These are phyloP conservation scores for Penicillium sp. DNA, from an alignment of 2,329 filamentous ascomycete genomes.

Conservation along the genomic window DNA sequence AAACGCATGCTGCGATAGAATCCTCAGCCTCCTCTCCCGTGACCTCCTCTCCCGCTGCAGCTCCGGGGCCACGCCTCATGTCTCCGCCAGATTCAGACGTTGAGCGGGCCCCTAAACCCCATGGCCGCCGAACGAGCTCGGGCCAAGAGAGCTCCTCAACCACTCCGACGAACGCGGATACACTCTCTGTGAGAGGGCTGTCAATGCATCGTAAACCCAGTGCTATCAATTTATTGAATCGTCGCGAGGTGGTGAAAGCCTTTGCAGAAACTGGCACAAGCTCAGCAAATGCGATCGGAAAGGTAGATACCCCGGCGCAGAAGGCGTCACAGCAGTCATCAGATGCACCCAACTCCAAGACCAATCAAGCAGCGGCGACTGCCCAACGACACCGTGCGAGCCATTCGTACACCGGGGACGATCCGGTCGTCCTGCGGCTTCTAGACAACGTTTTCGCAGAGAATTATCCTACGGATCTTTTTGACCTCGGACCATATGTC, in stretches of 20 bases:
- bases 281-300: slow-evolving; percentile 59
- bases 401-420: slow-evolving; percentile 80
- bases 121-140: slow-evolving; percentile 20
- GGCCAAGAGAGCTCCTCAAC: slow-evolving; percentile 28
- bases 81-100: slow-evolving; percentile 32
- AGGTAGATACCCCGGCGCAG: slow-evolving; percentile 51
- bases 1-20: slow-evolving; percentile 19
- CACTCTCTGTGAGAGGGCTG: slow-evolving; percentile 23
- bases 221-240: slow-evolving; percentile 56
- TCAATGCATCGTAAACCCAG: slow-evolving; percentile 43
- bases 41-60: slow-evolving; percentile 33
- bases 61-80: slow-evolving; percentile 26
- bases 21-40: slow-evolving; percentile 29
- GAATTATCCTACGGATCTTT: slow-evolving; percentile 54
- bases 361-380: slow-evolving; percentile 12
- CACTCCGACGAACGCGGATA: slow-evolving; percentile 26
- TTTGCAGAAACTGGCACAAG: slow-evolving; percentile 60
- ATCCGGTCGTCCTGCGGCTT: slow-evolving; percentile 56
- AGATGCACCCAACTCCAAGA: slow-evolving; percentile 30
- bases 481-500: slow-evolving; percentile 72
- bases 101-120: slow-evolving; percentile 30
- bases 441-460: slow-evolving; percentile 77
- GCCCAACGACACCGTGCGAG: slow-evolving; percentile 52
- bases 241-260: slow-evolving; percentile 54
- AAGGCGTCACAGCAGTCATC: slow-evolving; percentile 34